phyloP scores from a whole-genome alignment of 1,284 basidiomycete genomes.

The Microbotryum saponariae region DNA sequence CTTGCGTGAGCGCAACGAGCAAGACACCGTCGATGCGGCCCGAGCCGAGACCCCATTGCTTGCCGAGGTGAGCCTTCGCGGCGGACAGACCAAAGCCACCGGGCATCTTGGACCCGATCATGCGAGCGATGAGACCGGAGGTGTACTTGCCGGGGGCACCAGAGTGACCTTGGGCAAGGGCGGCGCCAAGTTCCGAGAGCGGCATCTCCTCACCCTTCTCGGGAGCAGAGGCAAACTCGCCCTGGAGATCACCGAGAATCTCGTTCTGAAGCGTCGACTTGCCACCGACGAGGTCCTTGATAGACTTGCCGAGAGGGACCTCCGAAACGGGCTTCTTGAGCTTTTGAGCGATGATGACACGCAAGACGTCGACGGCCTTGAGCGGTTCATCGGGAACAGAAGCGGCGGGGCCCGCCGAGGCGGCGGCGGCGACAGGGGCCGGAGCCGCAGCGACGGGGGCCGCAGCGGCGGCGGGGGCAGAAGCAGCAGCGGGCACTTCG shows the following conservation, averaged over 20 bases:
- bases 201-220: constrained; percentile 98
- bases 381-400: constrained; percentile 81
- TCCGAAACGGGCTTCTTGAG: constrained; percentile 90
- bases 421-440: constrained; percentile 48
- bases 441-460: constrained; percentile 45
- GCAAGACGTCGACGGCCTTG: constrained; percentile 83
- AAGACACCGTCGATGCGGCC: constrained; percentile 84
- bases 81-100: constrained; percentile 94
- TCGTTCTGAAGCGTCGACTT: constrained; percentile 72
- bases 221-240: constrained; percentile 59
- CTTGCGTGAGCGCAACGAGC: constrained; percentile 80
- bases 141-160: constrained; percentile 92
- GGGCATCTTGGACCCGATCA: constrained; percentile 94
- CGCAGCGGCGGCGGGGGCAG: constrained; percentile 42
- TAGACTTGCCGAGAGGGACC: constrained; percentile 83
- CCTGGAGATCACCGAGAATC: constrained; percentile 37
- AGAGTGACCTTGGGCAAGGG: constrained; percentile 69
- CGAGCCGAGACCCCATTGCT: constrained; percentile 88
- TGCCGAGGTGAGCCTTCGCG: constrained; percentile 81
- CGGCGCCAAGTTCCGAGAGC: constrained; percentile 85
- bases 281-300: constrained; percentile 96
- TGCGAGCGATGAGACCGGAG: constrained; percentile 80
- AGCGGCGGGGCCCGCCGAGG: constrained; percentile 54
- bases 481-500: constrained; percentile 50
- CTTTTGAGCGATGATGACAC: constrained; percentile 89